Percentiles rank a stretch among this genome's conserved stretches.
phyloP scores from a whole-genome alignment of 2,329 filamentous ascomycete species.

The Diplodia corticola region DNA sequence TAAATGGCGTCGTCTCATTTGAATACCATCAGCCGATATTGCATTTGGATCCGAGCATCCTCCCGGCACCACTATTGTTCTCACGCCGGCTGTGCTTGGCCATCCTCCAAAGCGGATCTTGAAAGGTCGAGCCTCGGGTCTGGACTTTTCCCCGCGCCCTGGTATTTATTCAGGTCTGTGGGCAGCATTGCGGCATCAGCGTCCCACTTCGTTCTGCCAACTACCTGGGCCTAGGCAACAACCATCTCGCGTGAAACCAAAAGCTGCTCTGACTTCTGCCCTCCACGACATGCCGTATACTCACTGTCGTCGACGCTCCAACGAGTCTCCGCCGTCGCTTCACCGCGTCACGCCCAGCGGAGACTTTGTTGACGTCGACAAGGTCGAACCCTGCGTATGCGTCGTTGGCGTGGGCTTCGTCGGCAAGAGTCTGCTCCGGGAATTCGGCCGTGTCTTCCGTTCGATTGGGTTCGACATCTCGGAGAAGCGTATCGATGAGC shows the following conservation, averaged over 20 bases:
- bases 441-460: conserved; percentile 45
- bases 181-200: background rate
- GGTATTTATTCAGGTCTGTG: background rate
- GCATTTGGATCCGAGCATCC: background rate
- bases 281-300: conserved; percentile 6
- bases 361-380: background rate
- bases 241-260: background rate
- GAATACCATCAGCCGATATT: background rate
- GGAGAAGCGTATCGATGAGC: background rate
- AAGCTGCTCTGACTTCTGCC: background rate
- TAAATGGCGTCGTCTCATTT: background rate
- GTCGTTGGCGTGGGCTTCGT: conserved; percentile 58
- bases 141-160: background rate
- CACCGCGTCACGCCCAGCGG: background rate
- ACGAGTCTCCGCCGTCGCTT: background rate
- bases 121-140: background rate
- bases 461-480: conserved; percentile 44
- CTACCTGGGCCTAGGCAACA: background rate
- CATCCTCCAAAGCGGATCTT: background rate
- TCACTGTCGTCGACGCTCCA: conserved; percentile 7
- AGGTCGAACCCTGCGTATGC: conserved; percentile 37
- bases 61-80: background rate
- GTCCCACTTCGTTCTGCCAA: background rate
- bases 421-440: conserved; percentile 50
- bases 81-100: background rate